Base-by-base conservation (phyloP, 768 basidiomycete species). In the Mycena amicta region DNA sequence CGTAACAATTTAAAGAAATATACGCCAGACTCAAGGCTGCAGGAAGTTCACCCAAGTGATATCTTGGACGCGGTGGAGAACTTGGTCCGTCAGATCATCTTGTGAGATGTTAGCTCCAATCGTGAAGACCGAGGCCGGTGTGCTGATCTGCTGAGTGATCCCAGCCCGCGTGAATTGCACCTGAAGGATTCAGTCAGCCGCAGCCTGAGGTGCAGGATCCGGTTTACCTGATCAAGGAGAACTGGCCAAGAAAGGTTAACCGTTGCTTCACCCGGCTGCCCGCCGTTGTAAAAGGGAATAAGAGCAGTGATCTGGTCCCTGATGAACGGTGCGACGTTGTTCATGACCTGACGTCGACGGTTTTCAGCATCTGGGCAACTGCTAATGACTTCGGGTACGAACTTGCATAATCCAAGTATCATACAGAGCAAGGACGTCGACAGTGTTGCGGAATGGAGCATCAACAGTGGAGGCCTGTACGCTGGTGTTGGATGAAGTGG, bases 351-450 rank as follows among this genome's bases (percentile, higher is more conserved):
- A 37, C 8, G n/a, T n/a, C n/a, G n/a, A n/a, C n/a, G n/a, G n/a
- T n/a, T n/a, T n/a, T n/a, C n/a, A n/a, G n/a, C n/a, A n/a, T n/a
- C n/a, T n/a, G n/a, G n/a, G n/a, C n/a, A n/a, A n/a, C n/a, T n/a
- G n/a, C n/a, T n/a, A n/a, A n/a, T n/a, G n/a, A n/a, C n/a, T n/a
- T n/a, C n/a, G n/a, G n/a, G n/a, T n/a, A n/a, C n/a, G n/a, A n/a
- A n/a, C n/a, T n/a, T n/a, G n/a, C n/a, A n/a, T n/a, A n/a, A 53
- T 43, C 52, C 52, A 53, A 20, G 37, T 45, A 39, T 53, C 52
- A 27, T 45, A 45, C 20, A 53, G 5, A 53, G 37, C 28, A 4
- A 26, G 5, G 8, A 53, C 52, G 22, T 53, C 28, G 39, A 53
- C 40, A 43, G 37, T 53, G n/a, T 31, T 40, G 18, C 52, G 52